Conservation (phyloP, 768 basidiomycete genomes). For the Rhodocollybia butyracea region DNA sequence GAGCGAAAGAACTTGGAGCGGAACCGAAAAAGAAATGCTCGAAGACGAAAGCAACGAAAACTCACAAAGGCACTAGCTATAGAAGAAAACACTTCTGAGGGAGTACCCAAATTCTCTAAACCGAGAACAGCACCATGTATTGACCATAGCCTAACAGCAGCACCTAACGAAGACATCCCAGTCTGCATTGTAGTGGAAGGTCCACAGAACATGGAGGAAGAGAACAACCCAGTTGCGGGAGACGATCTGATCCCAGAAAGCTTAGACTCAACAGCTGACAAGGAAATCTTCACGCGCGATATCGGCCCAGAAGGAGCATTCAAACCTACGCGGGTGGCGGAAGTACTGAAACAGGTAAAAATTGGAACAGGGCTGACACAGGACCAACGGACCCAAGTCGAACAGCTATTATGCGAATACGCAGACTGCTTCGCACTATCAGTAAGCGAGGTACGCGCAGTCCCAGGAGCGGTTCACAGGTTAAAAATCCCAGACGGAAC, state of each 20-base stretch:
- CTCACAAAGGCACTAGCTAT: too few relatives aligned
- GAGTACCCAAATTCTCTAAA: too few relatives aligned
- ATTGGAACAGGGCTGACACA: conserved; percentile 27
- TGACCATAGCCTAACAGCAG: too few relatives aligned
- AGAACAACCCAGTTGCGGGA: too few relatives aligned
- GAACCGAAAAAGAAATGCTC: too few relatives aligned
- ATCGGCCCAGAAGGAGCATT: conserved; percentile 24
- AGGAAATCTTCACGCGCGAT: conserved; percentile 15
- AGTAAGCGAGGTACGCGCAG: conserved; percentile 31
- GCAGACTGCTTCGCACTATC: conserved; percentile 39
- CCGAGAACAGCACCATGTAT: too few relatives aligned
- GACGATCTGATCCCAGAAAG: neutral
- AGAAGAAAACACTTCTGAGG: too few relatives aligned
- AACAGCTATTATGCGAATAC: conserved; percentile 21
- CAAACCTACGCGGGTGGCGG: conserved; percentile 14
- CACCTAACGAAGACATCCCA: too few relatives aligned
- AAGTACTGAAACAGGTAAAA: conserved; percentile 16
- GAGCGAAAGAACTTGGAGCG: too few relatives aligned
- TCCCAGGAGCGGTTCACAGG: conserved; percentile 27
- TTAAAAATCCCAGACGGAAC: conserved; percentile 27
- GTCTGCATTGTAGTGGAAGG: neutral
- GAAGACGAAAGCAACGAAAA: too few relatives aligned
- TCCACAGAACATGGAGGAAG: neutral
- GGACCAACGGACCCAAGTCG: conserved; percentile 20
- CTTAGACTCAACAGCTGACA: neutral